Evolutionary conservation across 73 alveolate genomes (phyloP).

Genomic region (Stentor coeruleus): DNA sequence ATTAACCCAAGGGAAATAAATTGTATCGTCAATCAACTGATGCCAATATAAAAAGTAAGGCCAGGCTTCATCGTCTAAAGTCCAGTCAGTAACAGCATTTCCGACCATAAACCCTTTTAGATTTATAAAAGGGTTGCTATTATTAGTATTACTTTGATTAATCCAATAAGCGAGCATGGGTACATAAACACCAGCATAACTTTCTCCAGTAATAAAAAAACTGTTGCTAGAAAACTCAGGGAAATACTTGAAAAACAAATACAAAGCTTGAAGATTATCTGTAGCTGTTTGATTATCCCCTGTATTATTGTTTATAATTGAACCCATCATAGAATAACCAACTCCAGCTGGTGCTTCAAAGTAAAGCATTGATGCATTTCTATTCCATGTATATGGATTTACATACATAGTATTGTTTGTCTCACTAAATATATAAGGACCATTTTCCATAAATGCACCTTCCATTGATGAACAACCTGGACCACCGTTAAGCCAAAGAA

Average conservation of each 20-base stretch:
- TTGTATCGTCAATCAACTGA: background rate
- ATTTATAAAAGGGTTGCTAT: constrained; percentile 19
- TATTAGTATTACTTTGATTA: constrained; percentile 7
- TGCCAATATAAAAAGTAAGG: constrained; percentile 10
- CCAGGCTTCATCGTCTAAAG: background rate
- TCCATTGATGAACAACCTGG: constrained; percentile 94
- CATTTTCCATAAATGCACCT: constrained; percentile 79
- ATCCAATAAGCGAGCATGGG: constrained; percentile 66
- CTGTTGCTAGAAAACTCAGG: constrained; percentile 60
- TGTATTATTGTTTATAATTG: constrained; percentile 6
- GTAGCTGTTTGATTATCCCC: constrained; percentile 43
- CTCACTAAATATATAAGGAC: constrained; percentile 67
- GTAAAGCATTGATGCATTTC: constrained; percentile 53
- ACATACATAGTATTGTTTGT: constrained; percentile 33
- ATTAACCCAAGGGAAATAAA: background rate
- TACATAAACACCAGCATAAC: constrained; percentile 94
- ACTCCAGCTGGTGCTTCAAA: constrained; percentile 65
- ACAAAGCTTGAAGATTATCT: constrained; percentile 43
- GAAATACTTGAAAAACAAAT: constrained; percentile 38
- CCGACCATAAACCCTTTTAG: constrained; percentile 58
- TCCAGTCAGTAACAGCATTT: constrained; percentile 35
- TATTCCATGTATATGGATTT: constrained; percentile 77
- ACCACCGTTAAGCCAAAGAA: constrained; percentile 92
- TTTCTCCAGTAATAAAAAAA: constrained; percentile 85
- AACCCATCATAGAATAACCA: constrained; percentile 40